Percentiles rank a stretch among this genome's conserved stretches.
phyloP scores from a whole-genome alignment of 2,329 filamentous ascomycete genomes.

The Magnaporthiopsis poae region DNA sequence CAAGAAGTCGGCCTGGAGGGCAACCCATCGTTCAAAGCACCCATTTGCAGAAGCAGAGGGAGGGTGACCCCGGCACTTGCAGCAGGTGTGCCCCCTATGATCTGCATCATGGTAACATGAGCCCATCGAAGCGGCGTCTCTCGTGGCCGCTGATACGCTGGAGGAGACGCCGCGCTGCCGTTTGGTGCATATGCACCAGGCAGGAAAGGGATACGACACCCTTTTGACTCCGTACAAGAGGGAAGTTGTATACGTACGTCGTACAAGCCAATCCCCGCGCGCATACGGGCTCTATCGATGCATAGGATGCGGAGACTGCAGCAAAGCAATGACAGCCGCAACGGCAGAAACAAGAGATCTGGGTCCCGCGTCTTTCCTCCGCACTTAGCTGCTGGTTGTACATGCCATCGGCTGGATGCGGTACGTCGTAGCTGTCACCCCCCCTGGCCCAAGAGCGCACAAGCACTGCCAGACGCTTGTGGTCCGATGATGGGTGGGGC shows the following conservation, averaged over 20 bases:
- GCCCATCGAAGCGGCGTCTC: background rate
- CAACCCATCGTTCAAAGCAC: background rate
- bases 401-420: background rate
- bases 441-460: too few species aligned
- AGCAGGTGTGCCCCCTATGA: background rate
- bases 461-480: background rate
- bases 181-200: background rate
- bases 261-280: background rate
- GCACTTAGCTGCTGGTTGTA: background rate
- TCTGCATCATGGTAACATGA: background rate
- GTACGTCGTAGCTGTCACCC: background rate
- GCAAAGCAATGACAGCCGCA: background rate
- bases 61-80: background rate
- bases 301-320: background rate
- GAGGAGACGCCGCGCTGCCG: background rate
- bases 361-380: background rate
- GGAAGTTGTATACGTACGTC: background rate
- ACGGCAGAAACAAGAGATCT: background rate
- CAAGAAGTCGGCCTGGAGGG: background rate
- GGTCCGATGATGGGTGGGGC: background rate
- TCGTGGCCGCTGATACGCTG: background rate
- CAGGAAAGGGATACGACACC: background rate
- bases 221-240: background rate
- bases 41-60: background rate
- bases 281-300: background rate